These are phyloP conservation scores for Dichotomocladium elegans DNA, from an alignment of 371 early-diverging fungal species.

Conservation along the genomic window DNA sequence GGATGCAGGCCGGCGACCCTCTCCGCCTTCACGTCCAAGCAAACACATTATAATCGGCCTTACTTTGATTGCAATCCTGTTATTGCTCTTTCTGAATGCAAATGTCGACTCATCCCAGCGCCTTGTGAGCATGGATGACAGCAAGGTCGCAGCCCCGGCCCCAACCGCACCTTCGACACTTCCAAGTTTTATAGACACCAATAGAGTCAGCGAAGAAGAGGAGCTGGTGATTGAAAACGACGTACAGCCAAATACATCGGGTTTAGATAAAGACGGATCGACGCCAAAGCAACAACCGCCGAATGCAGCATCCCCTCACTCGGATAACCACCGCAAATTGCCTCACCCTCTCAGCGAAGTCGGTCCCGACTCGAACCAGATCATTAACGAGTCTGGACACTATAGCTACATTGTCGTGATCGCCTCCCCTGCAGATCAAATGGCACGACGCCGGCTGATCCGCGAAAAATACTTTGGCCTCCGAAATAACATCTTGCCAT, in stretches of 20 bases:
- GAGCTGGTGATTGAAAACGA: background rate
- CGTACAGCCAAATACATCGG: background rate
- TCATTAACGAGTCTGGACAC: constrained; percentile 29
- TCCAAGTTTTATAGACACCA: background rate
- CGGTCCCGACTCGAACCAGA: constrained; percentile 3
- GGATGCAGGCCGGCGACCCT: constrained; percentile 9
- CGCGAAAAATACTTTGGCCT: constrained; percentile 52
- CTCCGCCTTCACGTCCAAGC: constrained; percentile 13
- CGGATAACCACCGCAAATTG: constrained; percentile 7
- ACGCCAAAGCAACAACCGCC: background rate
- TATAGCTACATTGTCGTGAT: constrained; percentile 49
- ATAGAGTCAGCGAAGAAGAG: background rate
- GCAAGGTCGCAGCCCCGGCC: background rate
- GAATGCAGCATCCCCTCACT: constrained; percentile 11
- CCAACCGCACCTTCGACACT: background rate
- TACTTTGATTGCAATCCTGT: constrained; percentile 7
- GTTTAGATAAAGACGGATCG: background rate
- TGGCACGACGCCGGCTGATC: constrained; percentile 36
- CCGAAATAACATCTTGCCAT: constrained; percentile 45
- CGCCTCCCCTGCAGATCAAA: constrained; percentile 36
- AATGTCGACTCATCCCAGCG: background rate
- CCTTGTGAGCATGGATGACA: background rate
- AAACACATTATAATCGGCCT: constrained; percentile 4
- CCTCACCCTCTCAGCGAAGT: constrained; percentile 13
- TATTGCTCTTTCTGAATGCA: constrained; percentile 10